A percentile compares a stretch with the other conserved stretches of the same genome.
Conservation (phyloP, 1,284 basidiomycete species). For the Dichomitus squalens region DNA sequence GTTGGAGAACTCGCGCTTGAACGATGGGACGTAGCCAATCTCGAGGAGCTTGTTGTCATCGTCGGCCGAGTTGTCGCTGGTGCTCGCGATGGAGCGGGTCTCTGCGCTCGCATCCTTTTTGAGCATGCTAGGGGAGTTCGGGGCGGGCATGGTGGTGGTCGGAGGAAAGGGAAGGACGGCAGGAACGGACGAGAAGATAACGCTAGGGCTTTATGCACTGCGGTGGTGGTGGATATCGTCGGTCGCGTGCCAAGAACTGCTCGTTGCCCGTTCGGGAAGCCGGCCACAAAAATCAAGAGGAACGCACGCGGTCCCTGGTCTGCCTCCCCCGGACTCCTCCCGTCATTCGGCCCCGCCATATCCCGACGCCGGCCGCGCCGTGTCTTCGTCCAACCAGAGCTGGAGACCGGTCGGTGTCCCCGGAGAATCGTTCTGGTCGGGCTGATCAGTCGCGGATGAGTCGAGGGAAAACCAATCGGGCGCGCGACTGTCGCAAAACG, state of each 20-base stretch:
- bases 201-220: conserved; percentile 1
- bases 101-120: conserved; percentile 20
- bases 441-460: no score
- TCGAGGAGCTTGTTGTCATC: conserved; percentile 71
- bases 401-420: no score
- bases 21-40: conserved; percentile 76
- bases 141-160: conserved; percentile 20
- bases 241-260: conserved; percentile 18
- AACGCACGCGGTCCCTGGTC: background rate
- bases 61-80: conserved; percentile 33
- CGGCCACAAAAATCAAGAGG: background rate
- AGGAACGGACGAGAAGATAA: conserved; percentile 15
- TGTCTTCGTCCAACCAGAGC: no score
- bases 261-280: background rate
- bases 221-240: conserved; percentile 2
- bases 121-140: conserved; percentile 3
- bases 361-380: no score
- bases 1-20: conserved; percentile 82
- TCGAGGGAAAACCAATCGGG: no score
- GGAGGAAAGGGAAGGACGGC: conserved; percentile 13
- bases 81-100: conserved; percentile 18
- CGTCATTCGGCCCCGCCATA: background rate
- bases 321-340: no score
- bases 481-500: no score
- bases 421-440: no score